These are phyloP conservation scores for Teratosphaeria gauchensis DNA, from an alignment of 2,329 filamentous ascomycete genomes.

Conservation along the genomic window DNA sequence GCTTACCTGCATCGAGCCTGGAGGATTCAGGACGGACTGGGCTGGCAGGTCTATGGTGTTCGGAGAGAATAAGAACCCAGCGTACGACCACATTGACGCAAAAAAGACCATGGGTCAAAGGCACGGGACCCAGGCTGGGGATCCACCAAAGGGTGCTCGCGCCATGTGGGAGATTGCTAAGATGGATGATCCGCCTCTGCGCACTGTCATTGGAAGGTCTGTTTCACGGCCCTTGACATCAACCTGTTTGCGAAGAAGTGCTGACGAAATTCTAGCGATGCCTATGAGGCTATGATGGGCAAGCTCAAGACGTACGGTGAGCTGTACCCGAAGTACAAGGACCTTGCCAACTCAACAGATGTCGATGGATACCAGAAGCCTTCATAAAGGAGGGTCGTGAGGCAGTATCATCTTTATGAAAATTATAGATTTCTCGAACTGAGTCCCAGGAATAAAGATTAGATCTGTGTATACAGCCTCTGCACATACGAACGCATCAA, in stretches of 20 bases:
- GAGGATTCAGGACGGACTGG: conserved; percentile 39
- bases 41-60: conserved; percentile 39
- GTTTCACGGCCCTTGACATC: background rate
- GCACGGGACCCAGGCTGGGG: conserved; percentile 39
- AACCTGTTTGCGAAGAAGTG: conserved; percentile 22
- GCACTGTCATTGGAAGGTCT: conserved; percentile 34
- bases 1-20: conserved; percentile 36
- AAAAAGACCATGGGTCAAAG: conserved; percentile 31
- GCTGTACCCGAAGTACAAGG: conserved; percentile 42
- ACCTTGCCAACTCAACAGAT: conserved; percentile 41
- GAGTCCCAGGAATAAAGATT: background rate
- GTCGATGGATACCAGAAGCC: conserved; percentile 6
- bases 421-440: background rate
- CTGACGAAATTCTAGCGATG: conserved; percentile 31
- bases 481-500: too few species aligned
- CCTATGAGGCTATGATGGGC: conserved; percentile 37
- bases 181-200: conserved; percentile 43
- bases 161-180: conserved; percentile 47
- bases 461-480: background rate
- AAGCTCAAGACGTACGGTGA: conserved; percentile 15
- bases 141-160: conserved; percentile 38
- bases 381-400: background rate
- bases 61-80: conserved; percentile 33
- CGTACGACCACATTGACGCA: conserved; percentile 41
- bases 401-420: background rate